Conservation (phyloP, 805 yeast genomes). For the Candida saitoana region DNA sequence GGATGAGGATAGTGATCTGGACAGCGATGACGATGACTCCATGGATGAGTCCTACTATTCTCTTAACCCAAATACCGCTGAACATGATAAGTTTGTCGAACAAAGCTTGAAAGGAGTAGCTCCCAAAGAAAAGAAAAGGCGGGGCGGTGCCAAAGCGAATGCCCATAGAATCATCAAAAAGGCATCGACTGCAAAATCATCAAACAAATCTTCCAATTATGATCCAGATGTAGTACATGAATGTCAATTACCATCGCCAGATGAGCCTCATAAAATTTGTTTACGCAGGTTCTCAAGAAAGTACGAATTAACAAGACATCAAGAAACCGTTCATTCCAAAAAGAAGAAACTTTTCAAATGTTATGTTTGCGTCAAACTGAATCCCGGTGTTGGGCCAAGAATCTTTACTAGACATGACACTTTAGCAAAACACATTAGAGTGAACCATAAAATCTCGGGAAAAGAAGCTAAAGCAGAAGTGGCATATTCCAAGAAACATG, state of each 20-base stretch:
- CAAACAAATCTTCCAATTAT: slow-evolving; percentile 37
- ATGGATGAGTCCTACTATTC: slow-evolving; percentile 10
- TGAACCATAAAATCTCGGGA: slow-evolving; percentile 43
- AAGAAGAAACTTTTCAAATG: slow-evolving; percentile 84
- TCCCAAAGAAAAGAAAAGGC: slow-evolving; percentile 16
- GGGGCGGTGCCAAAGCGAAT: slow-evolving; percentile 21
- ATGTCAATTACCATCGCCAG: slow-evolving; percentile 43
- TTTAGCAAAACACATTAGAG: slow-evolving; percentile 76
- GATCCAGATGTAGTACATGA: slow-evolving; percentile 47
- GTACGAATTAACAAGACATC: slow-evolving; percentile 91
- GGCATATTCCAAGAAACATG: slow-evolving; percentile 42
- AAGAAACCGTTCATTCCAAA: slow-evolving; percentile 91
- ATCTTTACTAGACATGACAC: slow-evolving; percentile 95
- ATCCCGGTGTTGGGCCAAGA: slow-evolving; percentile 54
- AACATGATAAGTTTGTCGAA: slow-evolving; percentile 21
- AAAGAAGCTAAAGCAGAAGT: slow-evolving; percentile 47
- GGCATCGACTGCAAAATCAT: slow-evolving; percentile 17
- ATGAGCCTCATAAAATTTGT: slow-evolving; percentile 37
- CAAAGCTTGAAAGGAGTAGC: slow-evolving; percentile 14
- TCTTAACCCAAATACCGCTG: slow-evolving; percentile 15
- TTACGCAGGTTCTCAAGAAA: slow-evolving; percentile 52
- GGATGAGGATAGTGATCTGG: slow-evolving; percentile 9
- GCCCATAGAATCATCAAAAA: slow-evolving; percentile 29
- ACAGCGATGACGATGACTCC: slow-evolving; percentile 8
- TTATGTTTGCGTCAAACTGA: slow-evolving; percentile 73